Evolutionary conservation across 1,284 basidiomycete species (phyloP), one percentile per base, ranked within the genome.

Genomic region (Acaromyces ingoldii): DNA sequence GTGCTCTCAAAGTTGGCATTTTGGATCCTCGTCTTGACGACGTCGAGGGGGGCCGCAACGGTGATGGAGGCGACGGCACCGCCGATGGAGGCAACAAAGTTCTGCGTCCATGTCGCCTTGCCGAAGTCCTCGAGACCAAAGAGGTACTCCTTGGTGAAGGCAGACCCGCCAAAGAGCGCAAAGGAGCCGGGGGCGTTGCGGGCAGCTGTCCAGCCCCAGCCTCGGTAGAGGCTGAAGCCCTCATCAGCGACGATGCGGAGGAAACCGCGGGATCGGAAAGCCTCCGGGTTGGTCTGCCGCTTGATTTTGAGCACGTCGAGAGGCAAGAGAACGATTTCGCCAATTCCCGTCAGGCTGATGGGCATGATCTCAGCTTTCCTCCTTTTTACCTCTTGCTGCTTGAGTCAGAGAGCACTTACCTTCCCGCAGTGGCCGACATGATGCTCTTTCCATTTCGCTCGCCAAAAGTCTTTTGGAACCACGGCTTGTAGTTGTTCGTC

Each of bases 121-220:
- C 84, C 86, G 80, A 91, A 97, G 78, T 97, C 91, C 44, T 82
- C 77, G 9, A 97, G 83, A 47, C 88, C 85, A 67, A 97, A 89
- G 45, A 91, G 76, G 76, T 91, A 92, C 72, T 96, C 91, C 77
- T 98, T 97, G 33, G 92, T 90, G 50, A 85, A 82, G 1, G 93
- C 92, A 3, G 90, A 93, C 40, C 90, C 93, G 75, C 93, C 93
- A 74, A 98, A 98, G 17, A 75, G 60, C 50, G 93, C 91, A 67
- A 98, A 98, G 51, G 84, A 86, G 13, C 93, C 93, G 2, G 93
- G 93, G 1, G 93, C 93, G 75, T 98, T 98, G 53, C 93, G 84
- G 1, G 91, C 92, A 81, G 96, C 89, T 31, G 93, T 98, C 93
- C 93, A 97, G 51, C 92, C 93, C 89, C 91, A 96, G 34, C 93